These are phyloP conservation scores for Epichloe gansuensis DNA, from an alignment of 2,329 filamentous ascomycete genomes.

Conservation along the genomic window DNA sequence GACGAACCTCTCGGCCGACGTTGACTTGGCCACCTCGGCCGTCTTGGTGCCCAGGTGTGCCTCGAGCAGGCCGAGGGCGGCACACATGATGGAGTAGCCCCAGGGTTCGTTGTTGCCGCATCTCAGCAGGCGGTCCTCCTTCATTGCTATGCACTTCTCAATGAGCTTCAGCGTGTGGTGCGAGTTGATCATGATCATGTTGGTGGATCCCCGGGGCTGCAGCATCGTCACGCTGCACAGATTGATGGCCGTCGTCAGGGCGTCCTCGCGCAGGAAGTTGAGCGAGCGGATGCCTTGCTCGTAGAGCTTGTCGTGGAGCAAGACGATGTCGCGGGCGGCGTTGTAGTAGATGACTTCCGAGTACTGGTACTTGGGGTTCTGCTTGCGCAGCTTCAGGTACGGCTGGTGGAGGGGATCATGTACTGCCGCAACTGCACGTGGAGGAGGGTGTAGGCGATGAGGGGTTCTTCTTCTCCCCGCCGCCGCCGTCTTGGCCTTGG, in stretches of 20 bases:
- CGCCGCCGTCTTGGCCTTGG: too few relatives aligned
- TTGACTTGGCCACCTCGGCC: constrained; percentile 43
- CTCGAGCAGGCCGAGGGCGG: constrained; percentile 45
- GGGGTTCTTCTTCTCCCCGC: constrained; percentile 36
- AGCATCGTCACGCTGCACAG: constrained; percentile 49
- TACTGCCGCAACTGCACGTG: constrained; percentile 51
- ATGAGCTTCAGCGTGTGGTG: constrained; percentile 49
- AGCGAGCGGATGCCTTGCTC: constrained; percentile 46
- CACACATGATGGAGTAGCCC: constrained; percentile 53
- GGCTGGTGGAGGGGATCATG: constrained; percentile 50
- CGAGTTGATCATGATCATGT: constrained; percentile 51
- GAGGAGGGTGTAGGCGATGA: constrained; percentile 46
- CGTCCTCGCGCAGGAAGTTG: constrained; percentile 49
- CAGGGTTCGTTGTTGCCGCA: constrained; percentile 53
- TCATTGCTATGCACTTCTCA: constrained; percentile 48
- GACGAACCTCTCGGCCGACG: constrained; percentile 47
- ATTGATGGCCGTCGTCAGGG: constrained; percentile 47
- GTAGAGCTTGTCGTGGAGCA: constrained; percentile 48
- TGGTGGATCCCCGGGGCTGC: constrained; percentile 45
- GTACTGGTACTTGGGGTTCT: constrained; percentile 49
- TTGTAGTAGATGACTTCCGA: constrained; percentile 54
- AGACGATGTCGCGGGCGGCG: constrained; percentile 46
- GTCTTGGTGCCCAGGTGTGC: constrained; percentile 47
- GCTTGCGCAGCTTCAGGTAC: constrained; percentile 46
- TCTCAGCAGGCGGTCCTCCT: constrained; percentile 47